These are phyloP conservation scores for Jacaranda copaia DNA, from an alignment of 257 asterid genomes.

Conservation along the genomic window DNA sequence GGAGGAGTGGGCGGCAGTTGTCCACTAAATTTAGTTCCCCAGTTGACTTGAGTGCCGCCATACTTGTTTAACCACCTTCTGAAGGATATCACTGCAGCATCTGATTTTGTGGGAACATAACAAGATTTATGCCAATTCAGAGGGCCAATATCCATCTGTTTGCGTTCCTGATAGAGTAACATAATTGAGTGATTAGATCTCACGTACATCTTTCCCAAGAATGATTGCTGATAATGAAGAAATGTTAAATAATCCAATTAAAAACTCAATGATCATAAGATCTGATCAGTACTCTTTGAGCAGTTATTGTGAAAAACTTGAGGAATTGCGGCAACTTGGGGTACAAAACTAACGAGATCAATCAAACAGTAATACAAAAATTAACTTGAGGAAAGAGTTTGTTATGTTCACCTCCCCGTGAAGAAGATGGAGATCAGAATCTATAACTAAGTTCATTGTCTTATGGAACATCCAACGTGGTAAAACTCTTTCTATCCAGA, in stretches of 20 bases:
- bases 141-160: slow-evolving; percentile 59
- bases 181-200: not conserved
- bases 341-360: not conserved
- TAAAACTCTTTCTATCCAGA: slow-evolving; percentile 63
- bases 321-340: not conserved
- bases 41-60: slow-evolving; percentile 67
- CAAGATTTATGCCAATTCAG: slow-evolving; percentile 76
- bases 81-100: slow-evolving; percentile 61
- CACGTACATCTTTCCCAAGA: not conserved
- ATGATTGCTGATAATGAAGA: too few relatives aligned
- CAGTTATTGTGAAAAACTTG: not conserved
- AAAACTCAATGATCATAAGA: not conserved
- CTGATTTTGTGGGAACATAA: slow-evolving; percentile 80
- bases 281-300: not conserved
- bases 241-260: not conserved
- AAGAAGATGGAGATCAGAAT: slow-evolving; percentile 88
- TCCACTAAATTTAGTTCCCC: slow-evolving; percentile 64
- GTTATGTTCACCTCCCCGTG: slow-evolving; percentile 67
- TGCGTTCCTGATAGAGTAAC: slow-evolving; percentile 60
- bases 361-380: not conserved
- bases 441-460: slow-evolving; percentile 77
- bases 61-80: slow-evolving; percentile 84
- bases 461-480: slow-evolving; percentile 84
- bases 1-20: slow-evolving; percentile 77
- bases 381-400: not conserved